Evolutionary conservation across 2,329 filamentous ascomycete genomes (phyloP), one percentile per base, ranked within the genome.

Genomic region (Cylindrodendrum hubeiense): DNA sequence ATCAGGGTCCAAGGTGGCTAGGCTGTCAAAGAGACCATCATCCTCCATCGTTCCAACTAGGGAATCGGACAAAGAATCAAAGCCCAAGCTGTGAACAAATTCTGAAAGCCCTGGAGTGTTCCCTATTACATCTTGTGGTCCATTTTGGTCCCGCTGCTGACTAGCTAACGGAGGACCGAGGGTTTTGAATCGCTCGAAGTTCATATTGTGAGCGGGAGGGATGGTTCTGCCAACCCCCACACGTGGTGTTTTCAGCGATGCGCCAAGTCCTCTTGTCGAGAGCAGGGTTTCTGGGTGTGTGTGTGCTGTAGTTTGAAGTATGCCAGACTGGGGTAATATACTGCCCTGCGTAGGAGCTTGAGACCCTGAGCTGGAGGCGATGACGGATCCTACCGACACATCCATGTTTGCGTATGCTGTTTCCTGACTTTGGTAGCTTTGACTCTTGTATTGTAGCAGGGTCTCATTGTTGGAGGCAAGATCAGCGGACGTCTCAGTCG

Each of bases 21-120:
- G 28, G 19, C 59, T 66, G 37, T 66, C 63, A 41, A 66, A 66
- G 2, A 66, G 59, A 33, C 61, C 54, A 2, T 63, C 54, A 2
- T 63, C 59, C 1, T 54, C 47, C 17, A 66, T 28, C 7, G 26
- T 26, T 6, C 49, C 59, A 12, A 62, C 44, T 6, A 66, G 15
- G 39, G 37, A 26, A 24, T 51, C 49, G 2, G 47, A 12, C 13
- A 62, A 24, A 3, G 54, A 17, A 2, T 33, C 43, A 5, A 62
- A n/a, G 10, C 30, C 28, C 22, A 58, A 6, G 4, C 34, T 24
- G 8, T 55, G 43, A 4, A 6, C 13, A 5, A 28, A 12, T 28
- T 30, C 34, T 37, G 34, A 37, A 5, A 37, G 34, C 9, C 15
- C 15, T 37, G 8, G 34, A 17, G 34, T 37, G 34, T 37, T 37